Base-by-base conservation (phyloP, 1,284 basidiomycete genomes). In the Abortiporus biennis region DNA sequence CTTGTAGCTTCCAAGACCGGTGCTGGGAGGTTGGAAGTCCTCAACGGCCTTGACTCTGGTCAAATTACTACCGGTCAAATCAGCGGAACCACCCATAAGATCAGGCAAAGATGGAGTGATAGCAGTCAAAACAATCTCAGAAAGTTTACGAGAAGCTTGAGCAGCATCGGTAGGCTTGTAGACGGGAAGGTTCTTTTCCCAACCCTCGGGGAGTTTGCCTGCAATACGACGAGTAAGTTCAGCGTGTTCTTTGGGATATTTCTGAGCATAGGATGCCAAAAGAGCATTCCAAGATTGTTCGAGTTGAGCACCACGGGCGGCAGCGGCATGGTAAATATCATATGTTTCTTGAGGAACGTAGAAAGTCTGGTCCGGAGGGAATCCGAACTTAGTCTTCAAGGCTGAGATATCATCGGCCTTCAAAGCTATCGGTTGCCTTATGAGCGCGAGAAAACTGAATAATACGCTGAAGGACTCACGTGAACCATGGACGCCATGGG, bases 1-100 rank as follows among this genome's bases (percentile, higher is more conserved):
- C 47, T 79, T 68, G 67, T 92, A 96, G 52, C 67, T 74, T 48
- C 93, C 93, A 41, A 96, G 76, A 35, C 80, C 80, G 34, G 88
- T 92, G 65, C 76, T 85, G 16, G 89, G 86, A 43, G 80, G 86
- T 68, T 97, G 94, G 84, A 97, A 96, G 69, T 97, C 94, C 49
- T 84, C 72, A 43, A 76, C 79, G 55, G 75, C 74, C 72, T 90
- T 87, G 51, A 82, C 84, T 61, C 89, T 83, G 51, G 90, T 94
- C 62, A 95, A 72, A 71, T 95, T 96, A 64, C 86, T 91, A 48
- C 90, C 86, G 23, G 92, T 95, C 66, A 96, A 69, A 68, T 96
- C 92, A 42, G 92, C 92, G 37, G 92, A 94, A 52, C 92, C 92
- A 64, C 91, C 90, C 27, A 92, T 51, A 41, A 92, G 72, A 45